Base-by-base conservation (phyloP, 176 grass and related monocot genomes). In the Saccharum officinarum region DNA sequence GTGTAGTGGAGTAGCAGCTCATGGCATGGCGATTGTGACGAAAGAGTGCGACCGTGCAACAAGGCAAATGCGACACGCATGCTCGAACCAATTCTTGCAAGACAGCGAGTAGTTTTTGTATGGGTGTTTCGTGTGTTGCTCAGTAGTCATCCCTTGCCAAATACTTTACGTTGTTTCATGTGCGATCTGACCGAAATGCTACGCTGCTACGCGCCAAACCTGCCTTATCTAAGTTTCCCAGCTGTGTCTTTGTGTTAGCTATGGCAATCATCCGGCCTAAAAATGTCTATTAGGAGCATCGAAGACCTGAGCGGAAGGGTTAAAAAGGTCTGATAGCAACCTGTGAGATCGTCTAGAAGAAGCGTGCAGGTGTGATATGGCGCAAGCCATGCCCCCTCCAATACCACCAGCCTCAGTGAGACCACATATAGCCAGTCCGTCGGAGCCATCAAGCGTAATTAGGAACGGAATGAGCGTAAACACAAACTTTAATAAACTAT, bases 131-230 rank as follows among this genome's bases (percentile, higher is more conserved):
- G 44, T 74, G 42, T 33, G 3, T 28, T n/a, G n/a, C 25, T 22
- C 22, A 47, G 10, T 64, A 71, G 65, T 71, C 40, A 76, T 7
- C 30, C 20, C 6, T 65, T 34, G 82, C 55, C 57, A 49, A 42
- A 77, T 34, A 62, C 22, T 18, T 62, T 64, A 10, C 23, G 60
- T 18, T 42, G 71, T 23, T 34, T 78, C n/a, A 63, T 36, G 23
- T 79, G 81, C 57, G 22, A 63, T 54, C 34, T 57, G 34, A 10
- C 75, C 57, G n/a, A 71, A 87, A 33, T 28, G 50, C 76, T 77
- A 71, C 55, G 55, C 20, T n/a, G 50, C 76, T 77, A 71, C 31
- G 30, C 49, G 37, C 45, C 80, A 41, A 65, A 52, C 17, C 4
- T 59, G 20, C 54, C 18, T 18, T 71, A 65, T 34, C 26, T n/a